Evolutionary conservation across 148 eudicot species (phyloP).

Genomic region (Heliosperma pusillum): DNA sequence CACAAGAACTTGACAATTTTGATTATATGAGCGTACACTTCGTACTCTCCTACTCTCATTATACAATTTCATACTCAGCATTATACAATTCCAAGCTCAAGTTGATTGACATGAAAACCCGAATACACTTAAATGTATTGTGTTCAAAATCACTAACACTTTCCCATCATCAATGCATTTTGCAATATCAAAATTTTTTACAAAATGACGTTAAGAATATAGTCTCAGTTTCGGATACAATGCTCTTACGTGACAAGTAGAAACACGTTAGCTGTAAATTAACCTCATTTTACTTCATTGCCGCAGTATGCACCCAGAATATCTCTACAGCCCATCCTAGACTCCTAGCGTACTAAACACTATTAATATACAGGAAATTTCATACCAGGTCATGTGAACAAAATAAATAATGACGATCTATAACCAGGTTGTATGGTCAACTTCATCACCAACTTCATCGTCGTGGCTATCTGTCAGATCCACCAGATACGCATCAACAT

Average conservation of each 20-base stretch:
- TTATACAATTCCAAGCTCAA: too few species aligned
- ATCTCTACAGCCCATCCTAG: neutral
- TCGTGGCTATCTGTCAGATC: slow-evolving; percentile 31
- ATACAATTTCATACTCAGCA: too few species aligned
- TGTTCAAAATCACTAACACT: too few species aligned
- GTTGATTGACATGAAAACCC: too few species aligned
- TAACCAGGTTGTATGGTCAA: slow-evolving; percentile 16
- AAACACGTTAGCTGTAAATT: neutral
- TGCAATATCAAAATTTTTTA: too few species aligned
- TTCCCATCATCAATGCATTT: too few species aligned
- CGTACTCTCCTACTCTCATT: too few species aligned
- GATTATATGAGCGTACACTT: too few species aligned
- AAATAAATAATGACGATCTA: neutral
- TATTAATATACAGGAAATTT: neutral
- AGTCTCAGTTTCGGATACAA: neutral
- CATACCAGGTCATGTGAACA: neutral
- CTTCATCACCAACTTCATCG: slow-evolving; percentile 32
- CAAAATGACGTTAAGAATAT: too few species aligned
- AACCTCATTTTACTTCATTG: neutral
- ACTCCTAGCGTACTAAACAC: neutral
- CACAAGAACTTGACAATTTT: too few species aligned
- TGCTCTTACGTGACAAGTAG: neutral
- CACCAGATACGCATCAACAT: slow-evolving; percentile 29
- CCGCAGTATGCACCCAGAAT: neutral
- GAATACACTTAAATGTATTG: too few species aligned